phyloP scores from a whole-genome alignment of 441 rosid genomes.

The Pelargonium australe region DNA sequence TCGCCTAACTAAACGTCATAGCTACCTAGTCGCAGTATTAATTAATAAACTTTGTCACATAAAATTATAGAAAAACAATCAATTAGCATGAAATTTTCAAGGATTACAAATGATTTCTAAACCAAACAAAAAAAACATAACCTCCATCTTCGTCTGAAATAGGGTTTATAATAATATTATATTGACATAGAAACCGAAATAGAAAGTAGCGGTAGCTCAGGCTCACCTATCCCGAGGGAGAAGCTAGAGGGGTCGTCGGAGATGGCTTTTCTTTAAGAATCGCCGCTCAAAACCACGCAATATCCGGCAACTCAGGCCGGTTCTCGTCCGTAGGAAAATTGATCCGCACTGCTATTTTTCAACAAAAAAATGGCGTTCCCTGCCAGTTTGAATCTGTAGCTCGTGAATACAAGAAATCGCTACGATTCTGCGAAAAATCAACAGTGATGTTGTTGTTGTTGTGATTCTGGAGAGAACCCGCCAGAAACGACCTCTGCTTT shows the following conservation, averaged over 20 bases:
- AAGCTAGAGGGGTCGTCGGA: constrained; percentile 9
- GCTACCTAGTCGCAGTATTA: background rate
- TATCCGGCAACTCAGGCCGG: background rate
- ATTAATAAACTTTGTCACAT: background rate
- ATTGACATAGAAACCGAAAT: background rate
- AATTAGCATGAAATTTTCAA: background rate
- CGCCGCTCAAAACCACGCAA: background rate
- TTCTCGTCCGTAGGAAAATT: background rate
- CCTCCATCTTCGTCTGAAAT: background rate
- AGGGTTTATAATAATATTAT: background rate
- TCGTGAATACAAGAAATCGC: too few relatives aligned
- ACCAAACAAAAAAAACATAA: background rate
- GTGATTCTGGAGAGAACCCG: too few relatives aligned
- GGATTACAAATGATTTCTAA: background rate
- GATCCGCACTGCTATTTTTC: background rate
- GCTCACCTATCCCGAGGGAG: constrained; percentile 7
- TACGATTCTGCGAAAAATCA: too few relatives aligned
- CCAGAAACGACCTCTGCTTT: too few relatives aligned
- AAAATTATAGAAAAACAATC: background rate
- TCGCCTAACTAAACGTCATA: background rate
- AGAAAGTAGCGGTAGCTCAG: background rate
- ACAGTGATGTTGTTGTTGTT: too few relatives aligned
- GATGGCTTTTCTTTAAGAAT: background rate
- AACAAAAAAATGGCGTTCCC: background rate
- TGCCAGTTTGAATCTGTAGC: background rate